Base-by-base conservation (phyloP, 345 rosid genomes). In the Salix suchowensis region DNA sequence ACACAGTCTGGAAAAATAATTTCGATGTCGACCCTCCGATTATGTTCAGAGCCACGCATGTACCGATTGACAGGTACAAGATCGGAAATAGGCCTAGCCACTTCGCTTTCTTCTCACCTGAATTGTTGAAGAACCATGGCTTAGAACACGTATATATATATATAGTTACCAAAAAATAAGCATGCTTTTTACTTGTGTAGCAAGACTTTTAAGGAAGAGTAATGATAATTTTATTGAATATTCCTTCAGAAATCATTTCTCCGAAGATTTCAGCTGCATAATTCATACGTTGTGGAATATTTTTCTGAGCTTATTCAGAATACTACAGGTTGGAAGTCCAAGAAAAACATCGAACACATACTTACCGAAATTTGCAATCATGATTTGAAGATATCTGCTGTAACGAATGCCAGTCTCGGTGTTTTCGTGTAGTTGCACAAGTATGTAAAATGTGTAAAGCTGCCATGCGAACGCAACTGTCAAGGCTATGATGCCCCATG, bases 351-450 rank as follows among this genome's bases (percentile, higher is more conserved):
- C 1, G 18, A 7, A n/a, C 14, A 65, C 84, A 54, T 82, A 91
- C n/a, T n/a, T n/a, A n/a, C 98, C 98, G 24, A 92, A 92, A 60
- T 97, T 84, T 58, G 80, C 88, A 50, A 42, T 61, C 9, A 83
- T 84, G 68, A 94, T 90, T 32, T 90, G 91, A 69, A 94, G 77
- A 66, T 88, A 94, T 88, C 97, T 73, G 67, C 98, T 89, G 68
- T 85, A 87, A 65, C 97, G 94, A 74, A 77, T 72, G 37, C 97
- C 90, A 0, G 69, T 74, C 62, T 86, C 91, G 1, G 82, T 67
- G 4, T 84, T 69, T 83, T 95, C 97, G 80, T 95, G 98, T 65
- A 95, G 97, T 36, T 91, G 90, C 13, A 95, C 95, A 24, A 93
- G 86, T 60, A 89, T 66, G 85, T 88, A 88, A 4, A 87, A 83